phyloP scores from a whole-genome alignment of 2,329 filamentous ascomycete species.

The Didymella arachidicola region DNA sequence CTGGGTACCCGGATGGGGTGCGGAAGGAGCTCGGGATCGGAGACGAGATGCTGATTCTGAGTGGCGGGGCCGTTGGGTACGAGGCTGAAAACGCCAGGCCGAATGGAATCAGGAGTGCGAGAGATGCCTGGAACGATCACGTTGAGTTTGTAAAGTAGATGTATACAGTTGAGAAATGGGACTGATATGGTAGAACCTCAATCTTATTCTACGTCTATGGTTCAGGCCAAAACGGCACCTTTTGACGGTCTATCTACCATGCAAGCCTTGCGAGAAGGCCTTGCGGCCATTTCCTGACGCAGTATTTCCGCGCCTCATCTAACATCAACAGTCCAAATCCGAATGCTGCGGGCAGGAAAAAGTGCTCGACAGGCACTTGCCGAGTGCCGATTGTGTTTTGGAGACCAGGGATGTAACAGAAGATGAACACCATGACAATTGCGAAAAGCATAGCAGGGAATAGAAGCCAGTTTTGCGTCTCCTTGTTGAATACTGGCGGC shows the following conservation, averaged over 20 bases:
- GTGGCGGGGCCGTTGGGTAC: constrained; percentile 36
- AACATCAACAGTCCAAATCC: constrained; percentile 69
- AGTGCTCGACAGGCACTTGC: constrained; percentile 73
- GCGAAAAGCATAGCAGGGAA: constrained; percentile 76
- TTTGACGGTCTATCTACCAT: constrained; percentile 59
- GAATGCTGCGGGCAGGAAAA: constrained; percentile 78
- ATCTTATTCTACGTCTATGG: not conserved
- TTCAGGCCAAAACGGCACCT: not conserved
- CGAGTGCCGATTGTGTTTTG: constrained; percentile 68
- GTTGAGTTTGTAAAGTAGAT: constrained; percentile 4
- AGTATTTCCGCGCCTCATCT: constrained; percentile 72
- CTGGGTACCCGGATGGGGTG: constrained; percentile 34
- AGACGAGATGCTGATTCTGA: constrained; percentile 27
- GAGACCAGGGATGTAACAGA: constrained; percentile 70
- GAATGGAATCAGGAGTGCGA: constrained; percentile 11
- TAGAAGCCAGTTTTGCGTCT: constrained; percentile 72
- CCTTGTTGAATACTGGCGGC: constrained; percentile 69
- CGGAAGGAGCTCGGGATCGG: constrained; percentile 25
- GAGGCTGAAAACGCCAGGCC: constrained; percentile 11
- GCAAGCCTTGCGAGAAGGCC: constrained; percentile 67
- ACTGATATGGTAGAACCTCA: not conserved
- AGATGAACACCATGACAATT: constrained; percentile 72
- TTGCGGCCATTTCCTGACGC: constrained; percentile 66
- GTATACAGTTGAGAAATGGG: not conserved
- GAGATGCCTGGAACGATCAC: constrained; percentile 2